Evolutionary conservation across 2,329 filamentous ascomycete species (phyloP).

Genomic region (Ophiobolus disseminans): DNA sequence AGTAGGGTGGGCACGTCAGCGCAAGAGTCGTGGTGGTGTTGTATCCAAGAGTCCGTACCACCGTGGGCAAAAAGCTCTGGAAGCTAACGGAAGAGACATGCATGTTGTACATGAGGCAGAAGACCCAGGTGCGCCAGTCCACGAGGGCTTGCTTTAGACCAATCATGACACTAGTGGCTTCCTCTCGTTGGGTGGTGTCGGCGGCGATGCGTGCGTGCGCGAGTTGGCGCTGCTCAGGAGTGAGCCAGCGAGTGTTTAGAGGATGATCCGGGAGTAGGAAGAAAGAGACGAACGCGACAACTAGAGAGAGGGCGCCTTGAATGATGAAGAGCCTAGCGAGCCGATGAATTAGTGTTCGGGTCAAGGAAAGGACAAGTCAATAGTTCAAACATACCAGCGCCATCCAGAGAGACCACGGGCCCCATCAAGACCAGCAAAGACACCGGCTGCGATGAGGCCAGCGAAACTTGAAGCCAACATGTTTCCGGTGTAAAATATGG

Average conservation of each 20-base stretch:
- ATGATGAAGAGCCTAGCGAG: constrained; percentile 35
- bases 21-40: constrained; percentile 38
- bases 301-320: constrained; percentile 3
- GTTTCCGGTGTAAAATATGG: constrained; percentile 47
- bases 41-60: constrained; percentile 41
- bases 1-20: constrained; percentile 40
- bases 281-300: constrained; percentile 1
- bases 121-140: constrained; percentile 8
- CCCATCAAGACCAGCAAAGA: constrained; percentile 31
- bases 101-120: constrained; percentile 10
- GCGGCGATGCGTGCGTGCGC: not conserved
- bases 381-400: constrained; percentile 24
- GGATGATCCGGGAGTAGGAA: not conserved
- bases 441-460: constrained; percentile 50
- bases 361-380: not conserved
- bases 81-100: constrained; percentile 3
- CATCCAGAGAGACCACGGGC: constrained; percentile 38
- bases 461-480: constrained; percentile 50
- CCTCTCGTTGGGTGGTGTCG: not conserved
- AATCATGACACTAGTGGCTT: constrained; percentile 1
- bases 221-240: not conserved
- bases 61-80: constrained; percentile 25
- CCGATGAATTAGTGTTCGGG: not conserved
- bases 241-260: not conserved
- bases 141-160: not conserved